A percentile compares a stretch with the other conserved stretches of the same genome.
Evolutionary conservation across 176 grass and related monocot species (phyloP).

Genomic region (Raddia distichophylla): DNA sequence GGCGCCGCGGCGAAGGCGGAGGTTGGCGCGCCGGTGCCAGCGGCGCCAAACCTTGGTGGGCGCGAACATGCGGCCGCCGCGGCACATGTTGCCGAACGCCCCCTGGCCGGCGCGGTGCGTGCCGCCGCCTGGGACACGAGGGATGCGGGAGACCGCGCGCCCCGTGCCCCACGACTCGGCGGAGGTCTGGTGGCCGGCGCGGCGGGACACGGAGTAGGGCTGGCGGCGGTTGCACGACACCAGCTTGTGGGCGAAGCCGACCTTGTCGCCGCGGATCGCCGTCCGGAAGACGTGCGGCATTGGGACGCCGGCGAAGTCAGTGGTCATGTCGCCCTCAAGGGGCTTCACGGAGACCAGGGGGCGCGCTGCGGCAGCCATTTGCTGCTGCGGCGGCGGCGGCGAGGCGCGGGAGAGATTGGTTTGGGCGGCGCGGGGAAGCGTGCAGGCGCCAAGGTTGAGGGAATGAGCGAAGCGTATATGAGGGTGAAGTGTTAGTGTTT

Average conservation of each 20-base stretch:
- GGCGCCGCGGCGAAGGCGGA: constrained; percentile 60
- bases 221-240: constrained; percentile 80
- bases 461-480: constrained; percentile 3
- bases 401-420: not conserved
- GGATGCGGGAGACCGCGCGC: constrained; percentile 83
- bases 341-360: constrained; percentile 63
- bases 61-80: constrained; percentile 87
- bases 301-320: constrained; percentile 43
- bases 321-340: constrained; percentile 60
- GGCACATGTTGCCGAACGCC: constrained; percentile 97
- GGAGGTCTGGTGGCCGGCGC: constrained; percentile 86
- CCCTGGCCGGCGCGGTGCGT: constrained; percentile 87
- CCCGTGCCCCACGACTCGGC: constrained; percentile 81
- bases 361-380: constrained; percentile 56
- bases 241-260: constrained; percentile 47
- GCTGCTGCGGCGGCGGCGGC: constrained; percentile 29
- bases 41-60: constrained; percentile 78
- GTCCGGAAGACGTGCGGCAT: constrained; percentile 59
- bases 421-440: constrained; percentile 10
- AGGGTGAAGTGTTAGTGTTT: constrained; percentile 30
- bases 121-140: constrained; percentile 72
- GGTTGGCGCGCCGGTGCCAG: constrained; percentile 69
- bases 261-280: constrained; percentile 56
- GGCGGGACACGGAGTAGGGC: constrained; percentile 75
- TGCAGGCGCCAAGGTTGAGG: not conserved